Evolutionary conservation across 2,329 filamentous ascomycete species (phyloP).

Genomic region (Aspergillus versicolor): DNA sequence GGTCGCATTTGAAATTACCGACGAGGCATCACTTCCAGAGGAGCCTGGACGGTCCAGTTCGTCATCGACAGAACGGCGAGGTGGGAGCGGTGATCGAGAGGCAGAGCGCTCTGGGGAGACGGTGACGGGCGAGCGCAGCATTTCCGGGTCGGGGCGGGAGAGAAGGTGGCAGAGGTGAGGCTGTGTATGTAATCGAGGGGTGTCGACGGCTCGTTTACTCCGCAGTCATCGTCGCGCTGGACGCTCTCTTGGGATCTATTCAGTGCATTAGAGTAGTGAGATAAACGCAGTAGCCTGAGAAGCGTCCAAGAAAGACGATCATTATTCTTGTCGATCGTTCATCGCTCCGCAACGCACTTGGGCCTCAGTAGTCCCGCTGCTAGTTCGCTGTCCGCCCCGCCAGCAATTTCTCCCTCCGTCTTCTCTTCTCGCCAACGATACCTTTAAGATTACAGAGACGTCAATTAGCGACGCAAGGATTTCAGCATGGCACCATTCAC

Average conservation of each 20-base stretch:
- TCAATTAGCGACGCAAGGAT: neutral
- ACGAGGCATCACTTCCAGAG: constrained; percentile 49
- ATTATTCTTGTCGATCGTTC: constrained; percentile 8
- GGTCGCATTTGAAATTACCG: constrained; percentile 44
- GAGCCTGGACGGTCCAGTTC: constrained; percentile 40
- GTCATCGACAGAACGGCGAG: constrained; percentile 30
- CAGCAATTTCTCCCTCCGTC: neutral
- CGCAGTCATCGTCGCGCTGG: neutral
- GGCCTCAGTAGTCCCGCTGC: neutral
- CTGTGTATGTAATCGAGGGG: constrained; percentile 13
- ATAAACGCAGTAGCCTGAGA: constrained; percentile 5
- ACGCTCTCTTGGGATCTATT: neutral
- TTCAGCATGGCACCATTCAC: neutral
- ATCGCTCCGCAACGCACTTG: constrained; percentile 10
- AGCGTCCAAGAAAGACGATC: neutral
- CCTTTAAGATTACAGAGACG: too few relatives aligned
- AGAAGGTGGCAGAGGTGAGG: neutral
- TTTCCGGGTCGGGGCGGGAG: constrained; percentile 5
- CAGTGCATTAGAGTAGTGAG: neutral
- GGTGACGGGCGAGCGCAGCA: constrained; percentile 24
- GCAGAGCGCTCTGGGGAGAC: constrained; percentile 24
- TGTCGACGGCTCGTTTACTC: neutral
- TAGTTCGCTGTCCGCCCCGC: constrained; percentile 14
- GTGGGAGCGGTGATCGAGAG: constrained; percentile 19
- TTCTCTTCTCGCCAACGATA: neutral